Conservation (phyloP, 192 early-diverging fungal genomes). For the Entomortierella chlamydospora region DNA sequence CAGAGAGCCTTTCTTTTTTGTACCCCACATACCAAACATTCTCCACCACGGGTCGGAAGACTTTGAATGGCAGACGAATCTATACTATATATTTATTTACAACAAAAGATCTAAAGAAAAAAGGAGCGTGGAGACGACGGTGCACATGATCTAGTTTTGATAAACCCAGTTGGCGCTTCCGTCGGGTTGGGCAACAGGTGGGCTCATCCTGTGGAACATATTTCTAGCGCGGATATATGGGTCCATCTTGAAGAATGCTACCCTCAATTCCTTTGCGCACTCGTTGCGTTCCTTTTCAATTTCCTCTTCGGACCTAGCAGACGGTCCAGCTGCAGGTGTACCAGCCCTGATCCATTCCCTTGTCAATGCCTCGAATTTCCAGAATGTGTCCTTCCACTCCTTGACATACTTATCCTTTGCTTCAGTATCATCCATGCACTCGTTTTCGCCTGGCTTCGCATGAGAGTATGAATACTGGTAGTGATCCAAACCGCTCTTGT, state of each 20-base stretch:
- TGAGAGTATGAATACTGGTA: slow-evolving; percentile 62
- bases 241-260: slow-evolving; percentile 59
- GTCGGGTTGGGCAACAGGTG: slow-evolving; percentile 12
- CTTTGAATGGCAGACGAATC: no score
- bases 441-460: slow-evolving; percentile 55
- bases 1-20: no score
- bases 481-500: slow-evolving; percentile 64
- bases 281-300: slow-evolving; percentile 46
- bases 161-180: slow-evolving; percentile 23
- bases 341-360: slow-evolving; percentile 54
- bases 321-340: background rate
- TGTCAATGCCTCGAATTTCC: slow-evolving; percentile 61
- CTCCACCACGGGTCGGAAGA: no score
- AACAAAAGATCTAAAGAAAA: no score
- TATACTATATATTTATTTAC: no score
- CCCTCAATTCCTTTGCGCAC: slow-evolving; percentile 54
- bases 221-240: slow-evolving; percentile 58
- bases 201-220: slow-evolving; percentile 38
- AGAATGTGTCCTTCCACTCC: slow-evolving; percentile 44
- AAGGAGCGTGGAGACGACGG: no score
- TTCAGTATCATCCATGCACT: slow-evolving; percentile 25
- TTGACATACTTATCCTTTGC: slow-evolving; percentile 22
- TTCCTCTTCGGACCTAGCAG: slow-evolving; percentile 31
- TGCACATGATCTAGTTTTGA: slow-evolving; percentile 16
- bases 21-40: no score